Evolutionary conservation across 2,329 filamentous ascomycete genomes (phyloP).

Genomic region (Pseudocercospora eumusae): DNA sequence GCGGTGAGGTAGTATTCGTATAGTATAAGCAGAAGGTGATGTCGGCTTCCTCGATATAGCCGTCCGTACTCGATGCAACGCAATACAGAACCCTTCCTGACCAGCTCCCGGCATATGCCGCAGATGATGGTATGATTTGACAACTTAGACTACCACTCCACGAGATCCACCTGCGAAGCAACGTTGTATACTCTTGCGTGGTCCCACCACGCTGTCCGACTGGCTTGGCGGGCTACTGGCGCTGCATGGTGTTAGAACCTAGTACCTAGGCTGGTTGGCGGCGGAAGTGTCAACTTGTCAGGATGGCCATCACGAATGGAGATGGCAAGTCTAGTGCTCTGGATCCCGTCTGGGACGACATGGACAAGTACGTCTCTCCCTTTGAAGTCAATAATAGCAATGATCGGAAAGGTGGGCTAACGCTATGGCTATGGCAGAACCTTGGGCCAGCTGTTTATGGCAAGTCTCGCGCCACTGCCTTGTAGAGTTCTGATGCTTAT

Average conservation of each 20-base stretch:
- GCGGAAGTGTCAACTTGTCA: constrained; percentile 11
- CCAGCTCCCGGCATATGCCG: constrained; percentile 1
- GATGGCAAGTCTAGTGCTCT: constrained; percentile 41
- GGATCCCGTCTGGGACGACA: constrained; percentile 66
- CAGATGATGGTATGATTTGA: constrained; percentile 18
- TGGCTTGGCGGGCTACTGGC: constrained; percentile 6
- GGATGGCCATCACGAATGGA: constrained; percentile 29
- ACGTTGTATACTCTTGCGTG: constrained; percentile 11
- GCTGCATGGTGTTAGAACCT: constrained; percentile 10
- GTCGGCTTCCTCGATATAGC: neutral
- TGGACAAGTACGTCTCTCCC: constrained; percentile 69
- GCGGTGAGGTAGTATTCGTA: constrained; percentile 7
- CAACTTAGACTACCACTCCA: constrained; percentile 7
- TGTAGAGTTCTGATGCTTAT: constrained; percentile 26
- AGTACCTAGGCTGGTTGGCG: constrained; percentile 3
- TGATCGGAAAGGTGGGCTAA: constrained; percentile 36
- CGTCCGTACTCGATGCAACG: constrained; percentile 7
- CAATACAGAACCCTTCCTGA: neutral
- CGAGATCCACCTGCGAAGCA: constrained; percentile 19
- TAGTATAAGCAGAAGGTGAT: neutral
- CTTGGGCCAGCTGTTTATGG: constrained; percentile 46
- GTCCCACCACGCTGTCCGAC: neutral
- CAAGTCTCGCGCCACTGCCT: constrained; percentile 24
- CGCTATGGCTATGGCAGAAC: constrained; percentile 44
- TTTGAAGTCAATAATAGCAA: too few species aligned